Evolutionary conservation across 371 early-diverging fungal genomes (phyloP), one percentile per base, ranked within the genome.

Genomic region (Mucor velutinosus): DNA sequence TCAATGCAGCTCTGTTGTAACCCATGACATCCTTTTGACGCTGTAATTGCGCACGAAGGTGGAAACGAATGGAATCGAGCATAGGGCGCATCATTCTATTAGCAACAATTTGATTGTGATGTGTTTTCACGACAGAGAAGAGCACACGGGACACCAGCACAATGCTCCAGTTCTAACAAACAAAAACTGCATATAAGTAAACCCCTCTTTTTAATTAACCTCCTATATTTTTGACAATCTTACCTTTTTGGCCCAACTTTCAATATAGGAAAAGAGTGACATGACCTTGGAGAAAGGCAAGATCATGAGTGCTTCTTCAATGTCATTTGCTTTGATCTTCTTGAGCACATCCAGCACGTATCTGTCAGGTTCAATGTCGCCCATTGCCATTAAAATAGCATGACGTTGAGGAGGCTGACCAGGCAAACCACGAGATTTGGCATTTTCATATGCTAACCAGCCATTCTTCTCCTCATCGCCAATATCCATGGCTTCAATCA

Each of bases 401-500:
- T 91, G 84, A 37, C 85, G 75, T 58, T 85, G 86, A 59, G 93
- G 88, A 43, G 87, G 85, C 45, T 84, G 81, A 10, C 82, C 77
- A 45, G 86, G 87, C 58, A 81, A 64, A 10, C 79, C 79, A 32
- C 69, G 76, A 30, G 83, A 76, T 33, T 86, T 86, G 53, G 87
- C 87, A 21, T 82, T 76, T 65, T 89, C 85, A 72, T 87, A 89
- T 23, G 79, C 90, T 43, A 80, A 76, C 88, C 90, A 88, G 21
- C 87, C 90, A 57, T 80, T 71, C 56, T 85, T 86, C 72, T 96
- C 95, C 69, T 90, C 89, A 64, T 94, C 94, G 62, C 90, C 94
- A 62, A 96, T 77, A 37, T 94, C 94, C 49, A 97, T 81, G 7
- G 97, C 96, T 73, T 97, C 96, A 67, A 96, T 87, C 30, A 97